Base-by-base conservation (phyloP, 371 early-diverging fungal genomes). In the Zychaea mexicana region DNA sequence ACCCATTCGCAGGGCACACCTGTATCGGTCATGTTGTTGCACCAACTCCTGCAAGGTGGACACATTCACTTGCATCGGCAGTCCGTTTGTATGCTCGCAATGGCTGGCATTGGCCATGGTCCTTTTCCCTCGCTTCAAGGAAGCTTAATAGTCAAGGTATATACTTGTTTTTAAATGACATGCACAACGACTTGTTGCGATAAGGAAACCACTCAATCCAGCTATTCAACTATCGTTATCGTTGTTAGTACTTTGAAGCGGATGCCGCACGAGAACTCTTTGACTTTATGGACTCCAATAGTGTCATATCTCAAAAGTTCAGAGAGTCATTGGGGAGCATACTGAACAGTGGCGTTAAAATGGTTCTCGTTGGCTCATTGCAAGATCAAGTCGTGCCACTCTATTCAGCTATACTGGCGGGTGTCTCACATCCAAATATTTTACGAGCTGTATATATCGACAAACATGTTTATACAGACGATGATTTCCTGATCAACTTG, bases 381-480 rank as follows among this genome's bases (percentile, higher is more conserved):
- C 94, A 94, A 58, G 97, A 97, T 69, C 96, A 97, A 68, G 96
- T 95, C 0, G 96, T 96, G 0, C 97, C 97, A 53, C 79, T 96
- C 21, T 94, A 96, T 74, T 97, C 97, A 13, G 93, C 94, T 0
- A 85, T 92, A 24, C 79, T 96, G 80, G 88, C 91, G 27, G 92
- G 93, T 9, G 81, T 93, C 24, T 74, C 86, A 13, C 97, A 97
- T 69, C 95, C 94, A 3, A 89, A 90, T 47, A 85, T 97, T 17
- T 88, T 90, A 53, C 90, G 98, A 9, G 95, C 94, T 1, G 79
- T 96, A 5, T 94, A 94, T 64, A 90, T 96, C 60, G 93, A 95
- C 62, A 90, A 88, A 0, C 82, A 78, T 24, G 88, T 92, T 55
- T 88, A 87, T 36, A 77, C 85, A 3, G 56, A 61, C 1, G 88